Evolutionary conservation across 2,329 filamentous ascomycete genomes (phyloP).

Genomic region (Exophiala aquamarina): DNA sequence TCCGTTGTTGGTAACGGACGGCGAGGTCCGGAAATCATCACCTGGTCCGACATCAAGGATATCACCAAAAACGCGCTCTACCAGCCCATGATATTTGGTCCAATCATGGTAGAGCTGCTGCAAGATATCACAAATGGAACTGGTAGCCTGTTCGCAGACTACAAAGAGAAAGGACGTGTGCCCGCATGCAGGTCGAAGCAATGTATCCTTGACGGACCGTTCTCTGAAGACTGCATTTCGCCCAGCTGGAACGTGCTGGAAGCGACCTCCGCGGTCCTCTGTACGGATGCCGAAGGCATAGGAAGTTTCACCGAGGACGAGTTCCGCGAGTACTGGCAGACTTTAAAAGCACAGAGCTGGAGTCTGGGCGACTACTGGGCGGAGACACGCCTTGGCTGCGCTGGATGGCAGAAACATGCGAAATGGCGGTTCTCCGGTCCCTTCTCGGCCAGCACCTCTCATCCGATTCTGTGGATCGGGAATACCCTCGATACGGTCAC

Average conservation of each 20-base stretch:
- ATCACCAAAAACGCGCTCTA: constrained; percentile 33
- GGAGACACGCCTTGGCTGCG: constrained; percentile 10
- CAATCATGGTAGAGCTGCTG: constrained; percentile 12
- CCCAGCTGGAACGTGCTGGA: constrained; percentile 13
- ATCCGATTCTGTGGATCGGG: constrained; percentile 30
- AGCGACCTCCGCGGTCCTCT: constrained; percentile 15
- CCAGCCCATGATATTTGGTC: constrained; percentile 11
- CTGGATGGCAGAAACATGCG: constrained; percentile 25
- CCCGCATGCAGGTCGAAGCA: constrained; percentile 9
- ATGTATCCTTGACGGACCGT: constrained; percentile 9
- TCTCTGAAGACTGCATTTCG: constrained; percentile 8
- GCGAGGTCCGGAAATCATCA: constrained; percentile 41
- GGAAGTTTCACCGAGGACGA: constrained; percentile 12
- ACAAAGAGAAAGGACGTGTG: constrained; percentile 11
- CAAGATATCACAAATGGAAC: constrained; percentile 16
- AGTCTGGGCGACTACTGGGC: constrained; percentile 16
- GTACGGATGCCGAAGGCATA: constrained; percentile 18
- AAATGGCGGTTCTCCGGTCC: constrained; percentile 30
- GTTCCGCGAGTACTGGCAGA: constrained; percentile 30
- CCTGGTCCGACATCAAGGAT: constrained; percentile 49
- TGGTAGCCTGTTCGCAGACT: constrained; percentile 13
- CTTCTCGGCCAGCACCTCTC: constrained; percentile 26
- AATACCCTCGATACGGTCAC: constrained; percentile 31
- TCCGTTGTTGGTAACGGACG: constrained; percentile 5
- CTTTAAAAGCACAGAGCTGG: constrained; percentile 11